These are phyloP conservation scores for Cystobasidium slooffiae DNA, from an alignment of 1,284 basidiomycete species.

Conservation along the genomic window DNA sequence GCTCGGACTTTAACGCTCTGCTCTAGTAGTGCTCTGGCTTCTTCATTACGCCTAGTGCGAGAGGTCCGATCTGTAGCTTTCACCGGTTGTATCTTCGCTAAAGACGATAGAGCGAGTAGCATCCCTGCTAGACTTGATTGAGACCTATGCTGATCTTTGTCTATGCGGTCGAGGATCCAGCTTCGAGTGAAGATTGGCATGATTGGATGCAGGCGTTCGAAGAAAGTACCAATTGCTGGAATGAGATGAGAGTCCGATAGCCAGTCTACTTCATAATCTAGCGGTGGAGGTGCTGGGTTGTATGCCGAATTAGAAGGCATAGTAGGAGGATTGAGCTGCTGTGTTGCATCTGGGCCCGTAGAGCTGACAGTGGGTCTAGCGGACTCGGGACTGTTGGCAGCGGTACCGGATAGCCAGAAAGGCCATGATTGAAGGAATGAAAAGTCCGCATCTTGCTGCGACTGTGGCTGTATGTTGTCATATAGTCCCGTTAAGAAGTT, in stretches of 20 bases:
- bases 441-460: background rate
- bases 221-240: conserved; percentile 53
- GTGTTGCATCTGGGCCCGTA: background rate
- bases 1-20: conserved; percentile 10
- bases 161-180: conserved; percentile 53
- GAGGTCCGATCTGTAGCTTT: conserved; percentile 40
- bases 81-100: conserved; percentile 49
- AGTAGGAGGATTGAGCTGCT: background rate
- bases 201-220: conserved; percentile 54
- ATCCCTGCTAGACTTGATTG: conserved; percentile 54
- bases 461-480: background rate
- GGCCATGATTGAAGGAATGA: conserved; percentile 5
- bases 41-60: conserved; percentile 2
- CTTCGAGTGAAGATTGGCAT: conserved; percentile 55
- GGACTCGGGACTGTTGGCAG: conserved; percentile 10
- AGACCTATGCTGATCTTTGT: conserved; percentile 51
- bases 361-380: background rate
- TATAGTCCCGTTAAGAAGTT: background rate
- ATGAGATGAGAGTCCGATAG: conserved; percentile 18
- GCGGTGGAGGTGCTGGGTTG: background rate
- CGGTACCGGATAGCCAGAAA: conserved; percentile 14
- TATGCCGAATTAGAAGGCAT: background rate
- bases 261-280: background rate
- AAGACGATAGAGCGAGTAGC: conserved; percentile 54
- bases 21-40: conserved; percentile 33